Evolutionary conservation across 768 basidiomycete genomes (phyloP).

Genomic region (Lactifluus piperatus): DNA sequence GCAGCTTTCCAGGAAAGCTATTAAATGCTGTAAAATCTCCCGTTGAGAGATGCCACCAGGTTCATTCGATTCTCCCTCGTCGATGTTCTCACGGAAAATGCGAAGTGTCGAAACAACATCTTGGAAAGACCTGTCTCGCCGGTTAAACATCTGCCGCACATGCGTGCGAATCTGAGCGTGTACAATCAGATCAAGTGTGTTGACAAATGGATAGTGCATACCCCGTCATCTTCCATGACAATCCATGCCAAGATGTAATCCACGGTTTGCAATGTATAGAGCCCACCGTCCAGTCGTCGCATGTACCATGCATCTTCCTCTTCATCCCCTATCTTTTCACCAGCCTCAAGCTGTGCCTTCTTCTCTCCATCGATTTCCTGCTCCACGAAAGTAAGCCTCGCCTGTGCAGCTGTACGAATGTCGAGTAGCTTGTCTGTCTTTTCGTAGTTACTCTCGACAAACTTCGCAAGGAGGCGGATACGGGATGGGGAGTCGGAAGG

Average conservation of each 20-base stretch:
- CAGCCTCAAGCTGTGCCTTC: constrained; percentile 50
- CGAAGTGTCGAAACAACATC: constrained; percentile 66
- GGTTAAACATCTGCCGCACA: constrained; percentile 60
- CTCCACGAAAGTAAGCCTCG: constrained; percentile 52
- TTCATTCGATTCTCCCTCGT: constrained; percentile 35
- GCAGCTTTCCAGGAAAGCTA: constrained; percentile 46
- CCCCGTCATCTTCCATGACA: constrained; percentile 97
- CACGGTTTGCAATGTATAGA: constrained; percentile 82
- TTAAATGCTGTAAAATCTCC: constrained; percentile 60
- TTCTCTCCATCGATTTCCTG: constrained; percentile 61
- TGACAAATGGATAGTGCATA: constrained; percentile 32
- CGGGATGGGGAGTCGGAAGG: constrained; percentile 75
- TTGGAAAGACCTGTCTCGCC: constrained; percentile 60
- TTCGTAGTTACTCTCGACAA: constrained; percentile 87
- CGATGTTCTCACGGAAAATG: constrained; percentile 67
- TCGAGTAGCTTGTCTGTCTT: constrained; percentile 93
- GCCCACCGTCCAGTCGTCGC: constrained; percentile 76
- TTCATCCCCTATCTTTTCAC: constrained; percentile 48
- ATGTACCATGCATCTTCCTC: constrained; percentile 77
- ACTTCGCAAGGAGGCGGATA: constrained; percentile 82
- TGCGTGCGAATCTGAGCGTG: constrained; percentile 69
- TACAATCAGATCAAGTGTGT: not conserved
- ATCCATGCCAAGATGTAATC: constrained; percentile 96
- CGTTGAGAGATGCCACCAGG: constrained; percentile 44
- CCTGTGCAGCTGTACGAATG: constrained; percentile 62